phyloP scores from a whole-genome alignment of 305 asterid genomes.

The Fraxinus paxiana region DNA sequence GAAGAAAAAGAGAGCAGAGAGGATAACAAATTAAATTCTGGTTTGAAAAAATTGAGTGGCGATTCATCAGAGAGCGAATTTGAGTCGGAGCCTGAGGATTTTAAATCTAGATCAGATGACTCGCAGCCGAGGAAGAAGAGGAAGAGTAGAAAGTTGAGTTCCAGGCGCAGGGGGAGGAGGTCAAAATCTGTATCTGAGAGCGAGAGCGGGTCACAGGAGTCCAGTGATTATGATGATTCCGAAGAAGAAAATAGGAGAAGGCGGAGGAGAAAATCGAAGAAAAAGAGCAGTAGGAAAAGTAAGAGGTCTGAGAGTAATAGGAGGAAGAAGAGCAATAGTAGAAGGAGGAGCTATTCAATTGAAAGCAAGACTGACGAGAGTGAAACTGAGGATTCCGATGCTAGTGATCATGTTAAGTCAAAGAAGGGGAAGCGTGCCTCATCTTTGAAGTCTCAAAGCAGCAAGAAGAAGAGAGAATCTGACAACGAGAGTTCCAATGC shows the following conservation, averaged over 20 bases:
- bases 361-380: neutral
- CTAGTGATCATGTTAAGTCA: neutral
- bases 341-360: neutral
- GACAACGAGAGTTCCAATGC: neutral
- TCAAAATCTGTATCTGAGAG: constrained; percentile 39
- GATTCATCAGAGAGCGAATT: constrained; percentile 26
- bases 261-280: neutral
- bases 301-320: neutral
- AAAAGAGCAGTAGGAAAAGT: neutral
- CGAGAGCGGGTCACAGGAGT: constrained; percentile 32
- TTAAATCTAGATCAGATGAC: constrained; percentile 51
- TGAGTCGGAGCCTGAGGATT: constrained; percentile 35
- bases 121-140: constrained; percentile 14
- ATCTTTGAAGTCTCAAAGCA: neutral
- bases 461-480: neutral
- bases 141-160: constrained; percentile 39
- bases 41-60: constrained; percentile 10
- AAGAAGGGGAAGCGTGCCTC: neutral
- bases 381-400: neutral
- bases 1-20: constrained; percentile 32
- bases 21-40: constrained; percentile 22
- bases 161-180: constrained; percentile 36
- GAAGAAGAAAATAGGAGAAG: neutral
- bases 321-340: neutral
- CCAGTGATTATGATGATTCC: neutral